These are phyloP conservation scores for Erodium trifolium DNA, from an alignment of 441 rosid genomes.

Conservation along the genomic window DNA sequence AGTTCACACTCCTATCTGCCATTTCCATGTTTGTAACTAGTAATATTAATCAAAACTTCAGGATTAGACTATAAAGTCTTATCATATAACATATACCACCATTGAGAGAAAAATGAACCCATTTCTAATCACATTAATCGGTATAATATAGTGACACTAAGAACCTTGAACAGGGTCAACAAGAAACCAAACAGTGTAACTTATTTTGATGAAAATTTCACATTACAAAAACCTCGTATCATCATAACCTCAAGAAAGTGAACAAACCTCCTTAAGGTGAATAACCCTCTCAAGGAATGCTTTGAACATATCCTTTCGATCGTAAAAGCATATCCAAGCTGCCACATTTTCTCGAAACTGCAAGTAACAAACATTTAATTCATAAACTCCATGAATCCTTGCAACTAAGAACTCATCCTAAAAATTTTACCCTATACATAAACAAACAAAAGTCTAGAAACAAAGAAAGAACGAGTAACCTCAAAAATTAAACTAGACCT, in stretches of 20 bases:
- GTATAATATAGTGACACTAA: not conserved
- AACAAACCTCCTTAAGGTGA: slow-evolving; percentile 80
- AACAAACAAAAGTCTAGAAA: not conserved
- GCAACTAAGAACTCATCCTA: not conserved
- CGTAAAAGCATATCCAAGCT: slow-evolving; percentile 95
- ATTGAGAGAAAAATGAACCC: not conserved
- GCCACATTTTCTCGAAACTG: slow-evolving; percentile 98
- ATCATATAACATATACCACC: not conserved
- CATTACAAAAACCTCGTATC: slow-evolving; percentile 1
- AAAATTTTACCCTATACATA: not conserved
- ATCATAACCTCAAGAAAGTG: slow-evolving; percentile 4
- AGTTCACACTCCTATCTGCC: not conserved
- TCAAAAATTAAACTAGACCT: slow-evolving; percentile 1
- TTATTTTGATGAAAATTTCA: not conserved
- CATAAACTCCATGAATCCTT: slow-evolving; percentile 5
- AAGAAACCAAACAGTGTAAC: not conserved
- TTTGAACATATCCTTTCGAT: slow-evolving; percentile 56
- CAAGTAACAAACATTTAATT: slow-evolving; percentile 20
- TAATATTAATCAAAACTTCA: not conserved
- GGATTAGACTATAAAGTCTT: not conserved
- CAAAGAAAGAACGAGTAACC: not conserved
- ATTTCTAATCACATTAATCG: not conserved
- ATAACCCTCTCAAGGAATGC: slow-evolving; percentile 75
- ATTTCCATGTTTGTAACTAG: not conserved
- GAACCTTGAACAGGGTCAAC: slow-evolving; percentile 8